These are phyloP conservation scores for Sambucus nigra DNA, from an alignment of 129 eudicot species.

Conservation along the genomic window DNA sequence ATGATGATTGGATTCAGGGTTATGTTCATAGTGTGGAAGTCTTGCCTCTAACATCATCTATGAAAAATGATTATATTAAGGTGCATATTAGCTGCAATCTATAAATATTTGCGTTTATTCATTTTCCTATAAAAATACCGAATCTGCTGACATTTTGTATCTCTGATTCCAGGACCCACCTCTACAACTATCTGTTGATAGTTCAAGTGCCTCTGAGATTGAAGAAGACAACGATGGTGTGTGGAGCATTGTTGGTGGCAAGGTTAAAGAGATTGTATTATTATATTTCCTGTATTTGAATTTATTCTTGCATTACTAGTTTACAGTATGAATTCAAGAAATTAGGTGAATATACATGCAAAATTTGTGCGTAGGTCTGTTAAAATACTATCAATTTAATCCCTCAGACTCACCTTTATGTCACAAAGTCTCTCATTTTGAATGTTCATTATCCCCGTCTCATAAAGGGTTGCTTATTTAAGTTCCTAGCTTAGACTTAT, in stretches of 20 bases:
- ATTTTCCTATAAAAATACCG: conserved; percentile 1
- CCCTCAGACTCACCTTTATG: too few species aligned
- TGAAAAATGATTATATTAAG: conserved; percentile 43
- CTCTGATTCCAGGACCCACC: conserved; percentile 63
- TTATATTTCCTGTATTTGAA: not conserved
- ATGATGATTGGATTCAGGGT: conserved; percentile 27
- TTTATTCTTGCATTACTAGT: not conserved
- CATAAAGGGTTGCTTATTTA: too few species aligned
- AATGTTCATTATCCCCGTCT: too few species aligned
- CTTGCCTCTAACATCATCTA: conserved; percentile 29
- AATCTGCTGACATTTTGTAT: not conserved
- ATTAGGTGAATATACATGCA: too few species aligned
- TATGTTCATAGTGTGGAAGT: conserved; percentile 50
- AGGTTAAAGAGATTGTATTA: conserved; percentile 32
- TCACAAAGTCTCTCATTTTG: too few species aligned
- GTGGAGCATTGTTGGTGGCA: conserved; percentile 89
- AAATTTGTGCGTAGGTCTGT: too few species aligned
- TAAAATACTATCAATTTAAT: too few species aligned
- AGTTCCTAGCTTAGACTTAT: too few species aligned
- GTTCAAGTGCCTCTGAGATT: conserved; percentile 46
- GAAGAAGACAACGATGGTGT: conserved; percentile 78
- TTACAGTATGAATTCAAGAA: not conserved
- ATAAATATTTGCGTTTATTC: conserved; percentile 5
- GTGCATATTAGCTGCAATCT: conserved; percentile 23
- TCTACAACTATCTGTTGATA: conserved; percentile 45